phyloP scores from a whole-genome alignment of 805 yeast species.

The Metschnikowia aberdeeniae region DNA sequence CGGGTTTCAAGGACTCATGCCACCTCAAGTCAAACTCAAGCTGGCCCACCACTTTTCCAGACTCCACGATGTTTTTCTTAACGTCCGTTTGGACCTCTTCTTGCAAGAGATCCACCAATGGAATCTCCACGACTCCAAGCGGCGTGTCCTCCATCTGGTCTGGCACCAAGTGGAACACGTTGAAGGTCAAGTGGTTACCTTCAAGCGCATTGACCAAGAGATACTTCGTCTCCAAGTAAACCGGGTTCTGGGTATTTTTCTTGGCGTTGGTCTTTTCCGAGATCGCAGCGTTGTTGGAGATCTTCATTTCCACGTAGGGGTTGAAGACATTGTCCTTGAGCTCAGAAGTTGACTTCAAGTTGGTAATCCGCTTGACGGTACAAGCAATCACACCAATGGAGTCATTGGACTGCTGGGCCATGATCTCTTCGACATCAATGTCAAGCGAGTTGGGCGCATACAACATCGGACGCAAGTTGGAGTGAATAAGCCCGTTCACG shows the following conservation, averaged over 20 bases:
- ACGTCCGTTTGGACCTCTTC: conserved; percentile 41
- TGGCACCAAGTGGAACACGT: conserved; percentile 49
- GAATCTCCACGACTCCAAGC: conserved; percentile 46
- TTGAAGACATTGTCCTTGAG: conserved; percentile 41
- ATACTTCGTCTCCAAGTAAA: conserved; percentile 63
- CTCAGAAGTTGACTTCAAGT: conserved; percentile 40
- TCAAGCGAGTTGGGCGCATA: conserved; percentile 81
- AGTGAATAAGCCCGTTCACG: conserved; percentile 65
- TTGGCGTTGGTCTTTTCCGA: conserved; percentile 57
- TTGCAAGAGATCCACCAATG: conserved; percentile 58
- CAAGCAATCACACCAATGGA: conserved; percentile 69
- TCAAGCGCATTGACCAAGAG: conserved; percentile 54
- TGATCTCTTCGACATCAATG: conserved; percentile 66
- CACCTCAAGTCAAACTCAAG: conserved; percentile 54
- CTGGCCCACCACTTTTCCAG: conserved; percentile 56
- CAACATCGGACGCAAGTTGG: conserved; percentile 69
- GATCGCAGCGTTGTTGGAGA: conserved; percentile 36
- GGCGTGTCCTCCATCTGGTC: conserved; percentile 54
- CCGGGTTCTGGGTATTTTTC: conserved; percentile 51
- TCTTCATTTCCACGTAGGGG: conserved; percentile 51
- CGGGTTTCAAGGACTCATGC: conserved; percentile 45
- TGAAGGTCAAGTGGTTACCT: conserved; percentile 50
- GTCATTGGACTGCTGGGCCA: conserved; percentile 61
- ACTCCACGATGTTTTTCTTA: conserved; percentile 41
- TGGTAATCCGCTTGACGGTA: conserved; percentile 51